Conservation (phyloP, 768 basidiomycete species). For the Agaricus subrufescens region DNA sequence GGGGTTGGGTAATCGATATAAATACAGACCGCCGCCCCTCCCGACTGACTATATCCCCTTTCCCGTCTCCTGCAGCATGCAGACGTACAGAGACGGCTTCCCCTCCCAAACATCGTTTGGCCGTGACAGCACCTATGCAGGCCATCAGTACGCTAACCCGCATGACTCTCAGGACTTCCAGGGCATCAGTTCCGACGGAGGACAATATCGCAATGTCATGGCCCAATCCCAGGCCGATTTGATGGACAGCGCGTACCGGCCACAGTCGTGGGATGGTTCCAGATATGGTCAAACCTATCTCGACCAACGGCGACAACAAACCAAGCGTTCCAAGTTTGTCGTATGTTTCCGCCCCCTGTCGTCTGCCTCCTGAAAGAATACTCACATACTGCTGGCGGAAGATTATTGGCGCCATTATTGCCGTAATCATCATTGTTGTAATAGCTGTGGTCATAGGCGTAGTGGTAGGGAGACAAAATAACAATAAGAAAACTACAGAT, state of each 20-base stretch:
- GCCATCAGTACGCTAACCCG: conserved; percentile 2
- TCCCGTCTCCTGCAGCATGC: background rate
- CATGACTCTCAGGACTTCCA: background rate
- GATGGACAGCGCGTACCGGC: background rate
- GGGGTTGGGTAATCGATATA: too few relatives aligned
- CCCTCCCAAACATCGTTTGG: background rate
- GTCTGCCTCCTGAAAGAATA: background rate
- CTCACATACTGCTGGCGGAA: background rate
- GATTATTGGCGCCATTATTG: conserved; percentile 2
- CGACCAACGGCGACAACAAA: conserved; percentile 2
- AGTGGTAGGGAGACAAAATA: background rate
- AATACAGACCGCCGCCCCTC: too few relatives aligned
- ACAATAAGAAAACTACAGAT: background rate
- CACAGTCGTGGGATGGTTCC: conserved; percentile 4
- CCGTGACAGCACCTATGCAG: background rate
- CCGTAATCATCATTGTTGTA: conserved; percentile 1
- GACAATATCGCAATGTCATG: conserved; percentile 3
- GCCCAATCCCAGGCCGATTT: background rate
- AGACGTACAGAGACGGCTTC: conserved; percentile 2
- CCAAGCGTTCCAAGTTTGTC: conserved; percentile 7
- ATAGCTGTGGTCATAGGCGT: conserved; percentile 6
- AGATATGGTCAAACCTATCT: background rate
- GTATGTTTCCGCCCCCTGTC: background rate
- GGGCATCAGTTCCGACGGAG: background rate
- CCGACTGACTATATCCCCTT: background rate